Evolutionary conservation across 2,329 filamentous ascomycete genomes (phyloP), one percentile per base, ranked within the genome.

Genomic region (Microthyrium microscopicum): DNA sequence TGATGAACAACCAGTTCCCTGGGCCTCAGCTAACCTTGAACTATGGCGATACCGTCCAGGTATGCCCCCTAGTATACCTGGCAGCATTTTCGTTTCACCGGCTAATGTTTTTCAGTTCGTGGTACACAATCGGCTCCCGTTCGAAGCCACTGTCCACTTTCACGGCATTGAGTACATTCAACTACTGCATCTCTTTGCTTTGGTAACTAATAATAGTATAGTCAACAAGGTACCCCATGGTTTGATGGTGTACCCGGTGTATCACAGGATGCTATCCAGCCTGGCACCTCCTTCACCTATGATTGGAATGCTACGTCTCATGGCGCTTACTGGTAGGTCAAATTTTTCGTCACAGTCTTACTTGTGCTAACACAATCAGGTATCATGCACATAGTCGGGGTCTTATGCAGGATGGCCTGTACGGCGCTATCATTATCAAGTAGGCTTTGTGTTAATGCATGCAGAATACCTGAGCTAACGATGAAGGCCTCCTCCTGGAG

Each of bases 291-390:
- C n/a, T 25, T 25, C 22, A n/a, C 8, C 8, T 25, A 25, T n/a
- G 8, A 8, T 8, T 25, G 22, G 22, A 25, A 8, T 25, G 22
- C 22, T 25, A 25, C 22, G 22, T n/a, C 8, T 8, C 22, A 25
- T 25, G 22, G 22, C 8, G 22, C n/a, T n/a, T 25, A 25, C 22
- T n/a, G 45, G 45, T 11, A 47, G 40, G 12, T 47, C 22, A n/a
- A 25, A 25, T 25, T n/a, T 25, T 25, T 25, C 22, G n/a, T 25
- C n/a, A 8, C n/a, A 8, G 22, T 25, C n/a, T 8, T n/a, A 25
- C 8, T 25, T 25, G n/a, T n/a, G n/a, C n/a, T 25, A n/a, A 25
- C 22, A 25, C 8, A 8, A 8, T n/a, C n/a, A 25, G 22, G 22
- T 25, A 25, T n/a, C 22, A 25, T n/a, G 22, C 22, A 8, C 22